A percentile compares a stretch with the other conserved stretches of the same genome.
These are phyloP conservation scores for Pyrenochaeta sp. DNA, from an alignment of 2,329 filamentous ascomycete genomes.

Conservation along the genomic window DNA sequence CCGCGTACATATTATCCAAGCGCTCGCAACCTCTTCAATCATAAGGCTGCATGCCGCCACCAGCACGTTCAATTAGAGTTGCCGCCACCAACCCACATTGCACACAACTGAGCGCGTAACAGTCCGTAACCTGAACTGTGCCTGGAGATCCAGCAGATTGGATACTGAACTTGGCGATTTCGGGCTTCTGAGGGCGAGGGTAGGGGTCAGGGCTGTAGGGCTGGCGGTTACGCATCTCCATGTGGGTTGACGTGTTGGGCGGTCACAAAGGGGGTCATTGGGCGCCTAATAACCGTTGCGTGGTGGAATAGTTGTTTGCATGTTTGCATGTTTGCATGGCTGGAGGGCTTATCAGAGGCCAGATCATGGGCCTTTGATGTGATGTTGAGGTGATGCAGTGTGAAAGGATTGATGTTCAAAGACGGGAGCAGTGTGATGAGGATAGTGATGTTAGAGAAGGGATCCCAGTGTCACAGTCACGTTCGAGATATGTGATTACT, in stretches of 20 bases:
- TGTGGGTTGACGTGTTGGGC: conserved; percentile 18
- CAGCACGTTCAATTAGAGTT: conserved; percentile 34
- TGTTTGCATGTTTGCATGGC: conserved; percentile 28
- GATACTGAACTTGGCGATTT: conserved; percentile 8
- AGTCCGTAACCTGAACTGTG: conserved; percentile 18
- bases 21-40: conserved; percentile 13
- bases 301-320: conserved; percentile 23
- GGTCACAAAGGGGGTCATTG: conserved; percentile 34
- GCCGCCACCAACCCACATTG: conserved; percentile 28
- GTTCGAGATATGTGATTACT: background rate
- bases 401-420: conserved; percentile 1
- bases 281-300: conserved; percentile 32
- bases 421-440: background rate
- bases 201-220: conserved; percentile 25
- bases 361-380: conserved; percentile 10
- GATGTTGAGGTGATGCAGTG: conserved; percentile 12
- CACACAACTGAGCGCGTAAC: conserved; percentile 29
- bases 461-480: background rate
- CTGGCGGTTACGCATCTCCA: conserved; percentile 38
- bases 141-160: conserved; percentile 31
- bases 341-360: conserved; percentile 13
- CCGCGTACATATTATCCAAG: conserved; percentile 15
- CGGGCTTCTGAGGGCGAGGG: conserved; percentile 6
- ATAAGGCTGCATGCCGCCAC: conserved; percentile 11
- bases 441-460: background rate